Evolutionary conservation across 2,329 filamentous ascomycete species (phyloP).

Genomic region (Calonectria hawksworthii): DNA sequence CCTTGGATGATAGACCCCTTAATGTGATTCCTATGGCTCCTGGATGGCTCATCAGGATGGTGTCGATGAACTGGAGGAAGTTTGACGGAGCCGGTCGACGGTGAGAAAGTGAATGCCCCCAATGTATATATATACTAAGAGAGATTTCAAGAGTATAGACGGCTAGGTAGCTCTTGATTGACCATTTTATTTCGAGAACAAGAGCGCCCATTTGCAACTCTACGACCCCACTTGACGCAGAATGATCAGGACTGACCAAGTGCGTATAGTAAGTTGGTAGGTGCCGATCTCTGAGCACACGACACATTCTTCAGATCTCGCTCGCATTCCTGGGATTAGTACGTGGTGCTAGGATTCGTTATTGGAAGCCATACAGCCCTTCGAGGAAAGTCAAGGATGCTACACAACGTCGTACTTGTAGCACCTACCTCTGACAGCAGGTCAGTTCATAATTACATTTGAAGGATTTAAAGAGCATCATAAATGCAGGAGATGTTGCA

Average conservation of each 20-base stretch:
- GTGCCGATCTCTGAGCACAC: background rate
- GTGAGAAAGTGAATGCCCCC: background rate
- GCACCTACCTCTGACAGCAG: background rate
- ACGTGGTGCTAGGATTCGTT: background rate
- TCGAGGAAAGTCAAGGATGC: background rate
- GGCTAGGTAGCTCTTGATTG: background rate
- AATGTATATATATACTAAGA: background rate
- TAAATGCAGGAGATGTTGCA: background rate
- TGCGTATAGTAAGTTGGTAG: background rate
- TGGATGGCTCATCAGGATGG: background rate
- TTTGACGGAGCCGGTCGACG: no score
- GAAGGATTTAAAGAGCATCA: background rate
- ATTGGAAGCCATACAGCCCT: background rate
- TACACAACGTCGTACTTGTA: background rate
- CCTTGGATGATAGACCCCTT: background rate
- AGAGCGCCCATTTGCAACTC: background rate
- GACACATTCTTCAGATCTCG: background rate
- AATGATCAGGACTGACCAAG: background rate
- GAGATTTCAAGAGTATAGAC: background rate
- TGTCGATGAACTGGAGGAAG: background rate
- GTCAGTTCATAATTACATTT: background rate
- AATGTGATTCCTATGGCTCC: background rate
- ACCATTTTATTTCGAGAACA: no score
- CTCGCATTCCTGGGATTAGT: background rate
- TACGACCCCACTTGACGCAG: no score